phyloP scores from a whole-genome alignment of 1,284 basidiomycete genomes.

The Tylopilus sp. region DNA sequence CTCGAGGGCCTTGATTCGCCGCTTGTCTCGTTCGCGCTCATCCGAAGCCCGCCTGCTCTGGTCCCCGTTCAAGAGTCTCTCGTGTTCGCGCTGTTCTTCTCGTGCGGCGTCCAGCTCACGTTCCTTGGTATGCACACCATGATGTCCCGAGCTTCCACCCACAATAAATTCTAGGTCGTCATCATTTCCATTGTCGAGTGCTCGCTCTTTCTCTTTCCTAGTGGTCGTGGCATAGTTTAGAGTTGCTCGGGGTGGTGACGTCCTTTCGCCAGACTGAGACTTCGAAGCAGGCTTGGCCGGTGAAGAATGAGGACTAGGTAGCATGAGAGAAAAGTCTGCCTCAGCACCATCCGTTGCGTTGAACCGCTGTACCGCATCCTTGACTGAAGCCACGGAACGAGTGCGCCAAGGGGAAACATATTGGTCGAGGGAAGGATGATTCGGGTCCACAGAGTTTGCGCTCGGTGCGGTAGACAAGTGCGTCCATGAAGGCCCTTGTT shows the following conservation, averaged over 20 bases:
- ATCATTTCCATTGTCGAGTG: slow-evolving; percentile 19
- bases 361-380: slow-evolving; percentile 44
- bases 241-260: neutral
- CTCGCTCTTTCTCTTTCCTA: slow-evolving; percentile 52
- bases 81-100: slow-evolving; percentile 45
- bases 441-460: neutral
- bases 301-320: slow-evolving; percentile 34
- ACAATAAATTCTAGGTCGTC: slow-evolving; percentile 22
- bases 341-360: slow-evolving; percentile 32
- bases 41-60: slow-evolving; percentile 28
- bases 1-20: slow-evolving; percentile 61
- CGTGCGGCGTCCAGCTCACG: slow-evolving; percentile 51
- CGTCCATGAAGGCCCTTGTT: slow-evolving; percentile 20
- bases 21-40: slow-evolving; percentile 55
- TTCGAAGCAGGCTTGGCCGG: slow-evolving; percentile 19
- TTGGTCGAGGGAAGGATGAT: slow-evolving; percentile 26
- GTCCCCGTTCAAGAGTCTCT: slow-evolving; percentile 27
- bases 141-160: slow-evolving; percentile 42
- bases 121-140: slow-evolving; percentile 55
- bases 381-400: slow-evolving; percentile 37
- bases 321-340: slow-evolving; percentile 39
- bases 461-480: neutral
- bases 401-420: slow-evolving; percentile 31
- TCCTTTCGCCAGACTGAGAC: slow-evolving; percentile 5
- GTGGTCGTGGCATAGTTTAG: slow-evolving; percentile 1